Evolutionary conservation across 179 eudicot genomes (phyloP), one percentile per base, ranked within the genome.

Genomic region (Spinacia oleracea): DNA sequence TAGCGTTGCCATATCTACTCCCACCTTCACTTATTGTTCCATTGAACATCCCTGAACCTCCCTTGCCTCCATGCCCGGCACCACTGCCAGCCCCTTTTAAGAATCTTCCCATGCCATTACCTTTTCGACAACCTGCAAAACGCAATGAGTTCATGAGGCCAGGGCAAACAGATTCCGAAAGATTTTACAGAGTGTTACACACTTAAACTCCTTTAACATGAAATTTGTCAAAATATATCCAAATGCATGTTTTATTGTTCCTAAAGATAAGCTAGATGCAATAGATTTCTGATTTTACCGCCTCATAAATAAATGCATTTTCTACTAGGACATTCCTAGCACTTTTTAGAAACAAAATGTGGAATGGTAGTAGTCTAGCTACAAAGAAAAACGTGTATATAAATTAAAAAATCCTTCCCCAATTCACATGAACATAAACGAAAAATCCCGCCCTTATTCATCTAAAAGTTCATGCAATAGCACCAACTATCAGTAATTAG

Each of bases 11-110:
- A 82, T 93, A 93, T 70, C 72, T 82, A 73, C 74, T 71, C 70
- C 98, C 98, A 71, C 98, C 98, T 88, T 85, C 89, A 89, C 90
- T 85, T 75, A 87, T 67, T 75, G 76, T 81, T 48, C 98, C 98
- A 81, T 89, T 87, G 86, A 79, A 90, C 85, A 86, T 73, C 74
- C 98, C 98, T 38, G 89, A 81, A 40, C 98, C 98, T 46, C 98
- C 98, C 81, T 83, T 87, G 74, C 98, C 98, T 42, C 98, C 98
- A 83, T 93, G 98, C 42, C 98, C 98, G 85, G 98, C 98, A 81
- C 98, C 98, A 76, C 90, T 92, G 78, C 98, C 92, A 72, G 93
- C 94, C 63, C 97, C 98, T 85, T 93, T 85, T 43, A 89, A 84
- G 81, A 87, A 91, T 80, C 85, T 90, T 73, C 94, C 98, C 82